phyloP scores from a whole-genome alignment of 257 asterid species.

The Eucommia ulmoides region DNA sequence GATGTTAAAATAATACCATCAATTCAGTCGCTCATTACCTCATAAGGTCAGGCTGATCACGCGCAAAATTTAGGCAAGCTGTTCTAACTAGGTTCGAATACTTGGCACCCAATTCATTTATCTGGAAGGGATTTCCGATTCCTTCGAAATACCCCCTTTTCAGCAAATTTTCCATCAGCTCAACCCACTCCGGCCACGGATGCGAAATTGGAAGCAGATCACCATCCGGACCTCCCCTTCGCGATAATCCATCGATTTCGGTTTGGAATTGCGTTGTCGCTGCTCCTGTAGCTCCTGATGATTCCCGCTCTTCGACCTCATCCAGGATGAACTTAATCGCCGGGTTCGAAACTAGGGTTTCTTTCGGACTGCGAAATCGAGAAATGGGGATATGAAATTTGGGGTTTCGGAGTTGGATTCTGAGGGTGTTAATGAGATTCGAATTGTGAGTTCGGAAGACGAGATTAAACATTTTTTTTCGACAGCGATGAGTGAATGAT shows the following conservation, averaged over 20 bases:
- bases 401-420: constrained; percentile 19
- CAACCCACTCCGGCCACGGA: constrained; percentile 89
- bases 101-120: constrained; percentile 30
- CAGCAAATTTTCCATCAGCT: constrained; percentile 42
- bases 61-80: constrained; percentile 80
- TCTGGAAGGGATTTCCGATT: constrained; percentile 49
- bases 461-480: constrained; percentile 9
- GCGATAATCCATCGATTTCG: constrained; percentile 13
- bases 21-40: constrained; percentile 25
- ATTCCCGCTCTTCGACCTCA: constrained; percentile 27
- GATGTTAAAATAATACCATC: no score
- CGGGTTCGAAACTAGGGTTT: constrained; percentile 29
- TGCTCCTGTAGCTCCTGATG: constrained; percentile 8
- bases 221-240: constrained; percentile 4
- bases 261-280: constrained; percentile 13
- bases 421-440: constrained; percentile 21
- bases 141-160: constrained; percentile 51
- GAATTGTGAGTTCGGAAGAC: constrained; percentile 7
- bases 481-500: not conserved
- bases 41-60: constrained; percentile 52
- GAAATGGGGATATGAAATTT: constrained; percentile 11
- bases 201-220: constrained; percentile 32
- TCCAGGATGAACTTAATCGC: constrained; percentile 51
- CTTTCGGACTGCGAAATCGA: constrained; percentile 17
- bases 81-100: constrained; percentile 58